Evolutionary conservation across 352 stramenopile species (phyloP), one percentile per base, ranked within the genome.

Genomic region (Hyaloperonospora arabidopsidis): DNA sequence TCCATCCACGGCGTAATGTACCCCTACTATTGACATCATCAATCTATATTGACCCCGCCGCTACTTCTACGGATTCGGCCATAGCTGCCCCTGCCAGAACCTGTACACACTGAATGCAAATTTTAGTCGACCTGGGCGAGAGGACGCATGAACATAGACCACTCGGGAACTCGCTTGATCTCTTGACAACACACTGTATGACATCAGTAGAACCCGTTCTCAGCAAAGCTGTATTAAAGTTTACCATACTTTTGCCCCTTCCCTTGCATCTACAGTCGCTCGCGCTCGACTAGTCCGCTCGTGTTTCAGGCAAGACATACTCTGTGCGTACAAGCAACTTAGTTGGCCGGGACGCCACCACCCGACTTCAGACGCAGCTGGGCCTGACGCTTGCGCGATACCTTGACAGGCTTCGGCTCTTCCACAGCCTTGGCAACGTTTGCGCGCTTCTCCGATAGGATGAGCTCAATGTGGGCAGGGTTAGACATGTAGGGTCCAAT

Each of bases 401-500:
- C 72, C 77, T 91, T 91, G 64, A 71, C 61, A 48, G 73, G 70
- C 77, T 93, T 89, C 49, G 52, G 59, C 63, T 97, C 92, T 68
- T 97, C 88, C 45, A 89, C 85, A 51, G 80, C 87, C 80, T 97
- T 96, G 63, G 77, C 83, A 62, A 98, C 93, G 65, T 95, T 92
- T 56, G 96, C 87, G 52, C 76, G 68, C 77, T 97, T 97, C 79
- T 99, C 95, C 49, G 89, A 97, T 50, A 98, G 80, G 76, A 99
- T 98, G 19, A 99, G 83, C 90, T 99, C 97, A 74, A 99, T 97
- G 86, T 99, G 97, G 39, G 95, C 95, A 52, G 97, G 97, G 81
- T 97, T 97, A 69, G 89, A 95, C 87, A 98, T 98, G 87, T 99
- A 99, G 57, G 97, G 95, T 39, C 93, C 93, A 73, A 98, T 98